Percentiles rank a stretch among this genome's conserved stretches.
Evolutionary conservation across 495 filamentous ascomycete species (phyloP).

Genomic region (Trichoderma erinaceum): DNA sequence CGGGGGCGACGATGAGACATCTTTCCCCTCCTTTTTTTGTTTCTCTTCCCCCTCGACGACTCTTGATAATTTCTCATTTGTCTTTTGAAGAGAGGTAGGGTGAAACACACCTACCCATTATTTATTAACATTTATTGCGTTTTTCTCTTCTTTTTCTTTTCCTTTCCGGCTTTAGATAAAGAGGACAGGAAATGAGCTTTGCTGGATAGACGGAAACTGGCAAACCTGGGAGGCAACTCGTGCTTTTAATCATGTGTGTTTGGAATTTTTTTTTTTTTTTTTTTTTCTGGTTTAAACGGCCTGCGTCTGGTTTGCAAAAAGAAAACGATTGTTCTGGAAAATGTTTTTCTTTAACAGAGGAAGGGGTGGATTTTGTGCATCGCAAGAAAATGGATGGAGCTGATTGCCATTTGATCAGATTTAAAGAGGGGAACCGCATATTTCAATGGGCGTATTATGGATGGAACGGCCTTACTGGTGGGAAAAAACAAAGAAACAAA

Average conservation of each 20-base stretch:
- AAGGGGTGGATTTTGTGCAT: neutral
- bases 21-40: neutral
- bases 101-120: neutral
- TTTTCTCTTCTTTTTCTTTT: neutral
- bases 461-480: constrained; percentile 6
- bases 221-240: too few species aligned
- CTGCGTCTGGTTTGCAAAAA: too few species aligned
- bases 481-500: neutral
- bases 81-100: neutral
- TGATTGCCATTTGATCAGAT: neutral
- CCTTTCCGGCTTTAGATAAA: too few species aligned
- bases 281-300: neutral
- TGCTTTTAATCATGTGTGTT: neutral
- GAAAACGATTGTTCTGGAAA: too few species aligned
- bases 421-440: neutral
- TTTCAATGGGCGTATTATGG: neutral
- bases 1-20: too few species aligned
- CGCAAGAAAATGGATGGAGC: neutral
- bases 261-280: neutral
- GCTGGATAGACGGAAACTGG: too few species aligned
- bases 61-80: neutral
- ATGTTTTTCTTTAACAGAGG: too few species aligned
- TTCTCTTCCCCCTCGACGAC: neutral
- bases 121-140: neutral
- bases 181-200: too few species aligned